Evolutionary conservation across 306 rosid genomes (phyloP), one percentile per base, ranked within the genome.

Genomic region (Purshia tridentata): DNA sequence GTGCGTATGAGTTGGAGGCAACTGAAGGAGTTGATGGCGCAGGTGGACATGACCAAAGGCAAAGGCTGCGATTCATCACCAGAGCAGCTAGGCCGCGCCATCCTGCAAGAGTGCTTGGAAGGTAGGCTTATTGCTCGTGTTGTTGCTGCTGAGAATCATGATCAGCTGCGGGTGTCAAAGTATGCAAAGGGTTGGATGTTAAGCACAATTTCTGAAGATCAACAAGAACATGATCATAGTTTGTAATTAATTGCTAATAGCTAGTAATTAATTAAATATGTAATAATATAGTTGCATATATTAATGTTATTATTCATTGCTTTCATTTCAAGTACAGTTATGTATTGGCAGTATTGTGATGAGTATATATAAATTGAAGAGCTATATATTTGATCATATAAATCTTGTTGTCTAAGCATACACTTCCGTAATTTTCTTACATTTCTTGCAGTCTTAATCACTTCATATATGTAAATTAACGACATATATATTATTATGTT

Each of bases 51-150:
- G 20, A 77, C 63, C 59, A 40, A 74, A 77, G 80, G 54, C 1
- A 40, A 74, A 77, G 80, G 54, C 1, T 63, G 46, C 52, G 9
- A 55, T 63, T 67, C 65, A 0, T 18, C 49, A 0, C 12, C 49
- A 1, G 29, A 61, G 53, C 78, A 81, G 29, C 46, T 84, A 4
- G 84, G 84, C 29, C 46, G 52, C 7, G 76, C 72, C 72, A 81
- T 86, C 68, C 35, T 84, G 47, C 47, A 59, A 29, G 83, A 84
- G 50, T 86, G 90, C 65, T 48, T 73, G 41, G 51, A 71, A 16
- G 88, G 86, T 12, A 79, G 69, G 78, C 52, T 84, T 42, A 57
- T 4, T 42, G 80, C 88, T 79, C 73, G 71, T 62, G 50, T 72
- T 61, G 56, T 64, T 23, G 64, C 4, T 53, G 56, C 59, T 37